Evolutionary conservation across 805 yeast genomes (phyloP), one percentile per base, ranked within the genome.

Genomic region (Candida mattraensis): DNA sequence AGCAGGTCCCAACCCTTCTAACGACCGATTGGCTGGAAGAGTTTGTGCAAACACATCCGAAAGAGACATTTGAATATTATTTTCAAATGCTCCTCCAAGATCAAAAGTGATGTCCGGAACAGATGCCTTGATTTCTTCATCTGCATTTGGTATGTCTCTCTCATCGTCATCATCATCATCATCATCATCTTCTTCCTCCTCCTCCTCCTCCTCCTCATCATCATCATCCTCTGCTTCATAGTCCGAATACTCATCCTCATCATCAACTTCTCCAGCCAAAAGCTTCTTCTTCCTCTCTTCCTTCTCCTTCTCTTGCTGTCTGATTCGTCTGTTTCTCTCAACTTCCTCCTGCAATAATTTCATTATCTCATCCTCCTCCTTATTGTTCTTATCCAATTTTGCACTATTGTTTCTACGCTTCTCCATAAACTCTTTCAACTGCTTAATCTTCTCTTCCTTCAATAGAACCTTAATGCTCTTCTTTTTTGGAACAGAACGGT

Each of bases 161-260:
- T 37, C 37, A 18, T 57, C 59, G 11, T 37, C 54, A 2, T 35
- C 48, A 5, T 52, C 47, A 7, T 59, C 57, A 5, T 25, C 44
- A 9, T 49, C 59, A 2, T 38, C 59, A 5, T 47, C 56, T 9
- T 39, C 54, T 5, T 48, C 56, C 5, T 44, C 50, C 3, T 45
- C 56, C 7, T 49, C 58, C 2, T 33, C 51, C 13, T 42, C 52
- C 14, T 39, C 46, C 14, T 39, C 44, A 33, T 44, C 42, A 16
- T 44, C 53, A 5, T 37, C 46, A 10, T 46, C 57, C 7, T 43
- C 56, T 6, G 45, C 45, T 12, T 51, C 62, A 17, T 50, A 59
- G 16, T 45, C 56, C 3, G 52, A 50, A 15, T 41, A 44, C 25
- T 56, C 61, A 35, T 54, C 54, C n/a, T 47, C 57, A 18, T 59